phyloP scores from a whole-genome alignment of 768 basidiomycete species.

The Chalciporus chontae region DNA sequence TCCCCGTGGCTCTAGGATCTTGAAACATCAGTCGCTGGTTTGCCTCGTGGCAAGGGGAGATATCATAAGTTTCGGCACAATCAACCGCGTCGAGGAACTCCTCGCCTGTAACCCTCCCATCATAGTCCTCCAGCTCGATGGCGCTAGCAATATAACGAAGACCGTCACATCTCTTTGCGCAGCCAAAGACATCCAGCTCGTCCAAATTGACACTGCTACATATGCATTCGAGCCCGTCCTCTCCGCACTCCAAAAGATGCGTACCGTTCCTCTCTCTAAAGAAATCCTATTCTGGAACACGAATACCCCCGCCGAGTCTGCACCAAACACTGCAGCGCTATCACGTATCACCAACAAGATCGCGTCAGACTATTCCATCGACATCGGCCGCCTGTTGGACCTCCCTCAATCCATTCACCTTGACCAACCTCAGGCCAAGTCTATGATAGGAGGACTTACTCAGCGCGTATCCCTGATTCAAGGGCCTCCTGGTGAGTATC shows the following conservation, averaged over 20 bases:
- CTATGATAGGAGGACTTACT: conserved; percentile 48
- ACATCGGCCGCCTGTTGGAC: conserved; percentile 37
- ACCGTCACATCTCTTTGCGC: conserved; percentile 38
- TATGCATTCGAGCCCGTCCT: conserved; percentile 64
- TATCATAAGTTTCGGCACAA: conserved; percentile 50
- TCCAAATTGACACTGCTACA: conserved; percentile 55
- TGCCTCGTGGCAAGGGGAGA: conserved; percentile 48
- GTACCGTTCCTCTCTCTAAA: conserved; percentile 40
- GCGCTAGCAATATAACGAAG: conserved; percentile 33
- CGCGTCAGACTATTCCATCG: conserved; percentile 27
- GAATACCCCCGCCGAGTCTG: conserved; percentile 1
- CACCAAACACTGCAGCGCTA: background rate
- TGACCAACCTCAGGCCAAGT: conserved; percentile 46
- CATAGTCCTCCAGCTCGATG: conserved; percentile 53
- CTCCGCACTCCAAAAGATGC: conserved; percentile 46
- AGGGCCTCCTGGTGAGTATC: conserved; percentile 59
- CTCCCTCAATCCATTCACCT: conserved; percentile 39
- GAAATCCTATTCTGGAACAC: conserved; percentile 55
- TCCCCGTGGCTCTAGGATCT: conserved; percentile 28
- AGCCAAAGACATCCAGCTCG: conserved; percentile 35
- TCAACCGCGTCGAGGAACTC: conserved; percentile 53
- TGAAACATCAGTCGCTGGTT: conserved; percentile 52
- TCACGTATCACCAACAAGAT: conserved; percentile 26
- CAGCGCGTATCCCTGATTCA: conserved; percentile 61
- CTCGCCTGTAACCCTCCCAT: conserved; percentile 45